Evolutionary conservation across 345 rosid species (phyloP).

Genomic region (Populus deltoides): DNA sequence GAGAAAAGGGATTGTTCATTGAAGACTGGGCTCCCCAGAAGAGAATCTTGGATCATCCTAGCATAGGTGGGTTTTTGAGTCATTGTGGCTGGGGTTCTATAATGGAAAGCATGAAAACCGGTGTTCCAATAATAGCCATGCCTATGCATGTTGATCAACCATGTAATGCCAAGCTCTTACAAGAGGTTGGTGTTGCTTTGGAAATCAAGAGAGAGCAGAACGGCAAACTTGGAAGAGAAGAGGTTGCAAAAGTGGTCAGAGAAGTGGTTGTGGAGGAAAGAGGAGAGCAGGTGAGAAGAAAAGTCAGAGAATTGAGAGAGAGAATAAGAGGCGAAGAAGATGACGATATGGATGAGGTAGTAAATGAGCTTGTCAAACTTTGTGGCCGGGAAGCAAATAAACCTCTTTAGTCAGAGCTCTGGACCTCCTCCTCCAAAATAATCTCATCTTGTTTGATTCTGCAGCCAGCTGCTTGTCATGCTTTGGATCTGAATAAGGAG

Average conservation of each 20-base stretch:
- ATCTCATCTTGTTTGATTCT: no score
- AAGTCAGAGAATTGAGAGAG: slow-evolving; percentile 23
- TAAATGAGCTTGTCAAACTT: slow-evolving; percentile 15
- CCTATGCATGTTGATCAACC: slow-evolving; percentile 40
- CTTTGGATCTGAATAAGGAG: no score
- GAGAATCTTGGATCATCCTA: slow-evolving; percentile 20
- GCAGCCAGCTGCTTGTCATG: no score
- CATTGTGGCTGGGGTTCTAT: slow-evolving; percentile 46
- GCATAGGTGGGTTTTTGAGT: slow-evolving; percentile 38
- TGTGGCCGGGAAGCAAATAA: neutral
- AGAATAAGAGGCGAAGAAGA: slow-evolving; percentile 21
- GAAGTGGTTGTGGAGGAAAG: slow-evolving; percentile 19
- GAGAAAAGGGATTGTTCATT: slow-evolving; percentile 24
- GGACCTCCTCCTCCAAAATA: no score
- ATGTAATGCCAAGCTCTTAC: slow-evolving; percentile 27
- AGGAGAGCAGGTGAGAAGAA: slow-evolving; percentile 31
- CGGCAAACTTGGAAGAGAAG: slow-evolving; percentile 18
- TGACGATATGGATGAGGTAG: slow-evolving; percentile 22
- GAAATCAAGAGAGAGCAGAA: slow-evolving; percentile 21
- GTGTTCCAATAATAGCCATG: slow-evolving; percentile 37
- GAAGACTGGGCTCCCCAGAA: slow-evolving; percentile 41
- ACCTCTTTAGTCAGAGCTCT: no score
- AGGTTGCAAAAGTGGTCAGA: slow-evolving; percentile 29
- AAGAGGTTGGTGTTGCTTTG: slow-evolving; percentile 46
- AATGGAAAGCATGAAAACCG: slow-evolving; percentile 34